Conservation (phyloP, 305 asterid species). For the Solanum hybrid region DNA sequence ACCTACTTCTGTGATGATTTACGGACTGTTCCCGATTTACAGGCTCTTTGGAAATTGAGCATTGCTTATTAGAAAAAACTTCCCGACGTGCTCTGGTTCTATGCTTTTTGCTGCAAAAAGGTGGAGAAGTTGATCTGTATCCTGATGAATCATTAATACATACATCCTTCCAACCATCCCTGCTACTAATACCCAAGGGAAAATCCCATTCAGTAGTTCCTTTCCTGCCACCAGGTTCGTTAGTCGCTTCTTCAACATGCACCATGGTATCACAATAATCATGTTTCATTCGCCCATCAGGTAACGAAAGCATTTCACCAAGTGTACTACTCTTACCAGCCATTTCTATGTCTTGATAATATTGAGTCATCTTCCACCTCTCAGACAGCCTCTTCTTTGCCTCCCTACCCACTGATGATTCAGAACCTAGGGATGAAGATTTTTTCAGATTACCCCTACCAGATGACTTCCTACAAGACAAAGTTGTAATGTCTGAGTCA, state of each 20-base stretch:
- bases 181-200: constrained; percentile 65
- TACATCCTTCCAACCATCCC: constrained; percentile 75
- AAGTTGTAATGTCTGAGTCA: constrained; percentile 35
- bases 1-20: constrained; percentile 30
- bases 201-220: constrained; percentile 20
- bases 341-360: constrained; percentile 49
- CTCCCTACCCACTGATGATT: constrained; percentile 57
- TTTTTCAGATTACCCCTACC: constrained; percentile 28
- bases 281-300: constrained; percentile 32
- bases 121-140: constrained; percentile 53
- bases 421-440: constrained; percentile 33
- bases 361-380: constrained; percentile 71
- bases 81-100: constrained; percentile 31
- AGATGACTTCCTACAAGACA: constrained; percentile 40
- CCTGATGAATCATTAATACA: constrained; percentile 35
- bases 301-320: constrained; percentile 73
- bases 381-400: constrained; percentile 72
- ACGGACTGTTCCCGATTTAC: constrained; percentile 12
- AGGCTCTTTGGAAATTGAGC: constrained; percentile 17
- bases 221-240: constrained; percentile 23
- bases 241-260: constrained; percentile 17
- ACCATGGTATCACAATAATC: constrained; percentile 25
- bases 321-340: constrained; percentile 51
- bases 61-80: constrained; percentile 23
- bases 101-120: constrained; percentile 32